Base-by-base conservation (phyloP, 2,329 filamentous ascomycete genomes). In the Lizonia empirigonia region DNA sequence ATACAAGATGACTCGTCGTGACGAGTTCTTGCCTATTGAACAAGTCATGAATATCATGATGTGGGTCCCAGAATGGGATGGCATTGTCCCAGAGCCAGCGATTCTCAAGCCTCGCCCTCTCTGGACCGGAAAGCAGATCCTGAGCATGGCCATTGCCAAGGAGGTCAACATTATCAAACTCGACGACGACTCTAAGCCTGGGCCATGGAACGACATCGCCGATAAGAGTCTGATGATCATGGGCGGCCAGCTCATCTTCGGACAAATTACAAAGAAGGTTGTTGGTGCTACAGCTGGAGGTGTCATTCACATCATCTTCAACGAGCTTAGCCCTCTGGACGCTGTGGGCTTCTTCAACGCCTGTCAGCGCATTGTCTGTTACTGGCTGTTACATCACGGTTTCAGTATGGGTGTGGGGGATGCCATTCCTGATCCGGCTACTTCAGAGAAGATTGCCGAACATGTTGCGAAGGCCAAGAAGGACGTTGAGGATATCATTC, bases 331-430 rank as follows among this genome's bases (percentile, higher is more conserved):
- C 9, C 84, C 88, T 26, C 85, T 89, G 20, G 88, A 88, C 38
- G 90, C 94, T 16, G 93, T 99, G 79, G 87, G 86, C 56, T 99
- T 99, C 80, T 90, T 99, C 77, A 97, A 97, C 70, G 92, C 92
- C 60, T 88, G 90, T 49, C 95, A 99, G 76, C 87, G 91, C 44
- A 91, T 97, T 47, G 89, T 97, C 63, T 95, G 93, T 70, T 96
- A 97, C 77, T 99, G 94, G 94, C 85, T 99, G 33, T 78, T 97
- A 30, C 93, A 99, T 74, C 89, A 96, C 64, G 94, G 94, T 41
- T 94, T 96, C 81, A 97, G 91, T 76, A 97, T 99, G 60, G 94
- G 94, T 77, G 96, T 99, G 64, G 95, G 94, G 78, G 94, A 99
- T 72, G 97, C 94, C 1, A 93, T 99, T 67, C 95, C 94, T 5